Percentiles rank a stretch among this genome's conserved stretches.
These are phyloP conservation scores for Curvularia sp. DNA, from an alignment of 2,329 filamentous ascomycete genomes.

Conservation along the genomic window DNA sequence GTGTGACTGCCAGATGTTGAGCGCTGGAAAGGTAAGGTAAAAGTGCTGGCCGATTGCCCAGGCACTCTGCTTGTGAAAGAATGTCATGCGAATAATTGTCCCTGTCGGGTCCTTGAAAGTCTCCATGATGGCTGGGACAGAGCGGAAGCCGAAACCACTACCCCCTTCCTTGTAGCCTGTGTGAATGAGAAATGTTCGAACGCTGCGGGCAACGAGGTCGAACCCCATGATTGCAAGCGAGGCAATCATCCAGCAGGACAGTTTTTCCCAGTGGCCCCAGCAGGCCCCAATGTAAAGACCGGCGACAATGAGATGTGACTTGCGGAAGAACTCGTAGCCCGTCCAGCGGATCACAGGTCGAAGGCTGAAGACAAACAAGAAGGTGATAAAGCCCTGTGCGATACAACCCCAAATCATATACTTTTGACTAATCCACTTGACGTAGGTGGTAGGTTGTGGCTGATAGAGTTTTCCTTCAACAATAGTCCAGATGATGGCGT, in stretches of 20 bases:
- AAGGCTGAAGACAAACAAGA: constrained; percentile 15
- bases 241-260: constrained; percentile 15
- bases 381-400: constrained; percentile 12
- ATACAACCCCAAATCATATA: constrained; percentile 16
- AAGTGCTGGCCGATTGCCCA: constrained; percentile 14
- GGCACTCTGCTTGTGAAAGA: constrained; percentile 6
- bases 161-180: constrained; percentile 6
- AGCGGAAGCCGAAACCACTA: constrained; percentile 11
- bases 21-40: constrained; percentile 12
- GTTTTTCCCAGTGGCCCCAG: constrained; percentile 14
- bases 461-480: constrained; percentile 16
- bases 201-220: constrained; percentile 7
- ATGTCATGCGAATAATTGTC: constrained; percentile 9
- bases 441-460: constrained; percentile 11
- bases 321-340: constrained; percentile 16
- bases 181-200: constrained; percentile 13
- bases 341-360: constrained; percentile 17
- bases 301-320: constrained; percentile 14
- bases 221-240: constrained; percentile 11
- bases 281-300: constrained; percentile 12
- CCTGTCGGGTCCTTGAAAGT: constrained; percentile 12
- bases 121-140: constrained; percentile 8
- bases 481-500: constrained; percentile 14
- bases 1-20: constrained; percentile 17
- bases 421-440: constrained; percentile 11